Evolutionary conservation across 495 filamentous ascomycete genomes (phyloP), one percentile per base, ranked within the genome.

Genomic region (Trichoderma reesei): DNA sequence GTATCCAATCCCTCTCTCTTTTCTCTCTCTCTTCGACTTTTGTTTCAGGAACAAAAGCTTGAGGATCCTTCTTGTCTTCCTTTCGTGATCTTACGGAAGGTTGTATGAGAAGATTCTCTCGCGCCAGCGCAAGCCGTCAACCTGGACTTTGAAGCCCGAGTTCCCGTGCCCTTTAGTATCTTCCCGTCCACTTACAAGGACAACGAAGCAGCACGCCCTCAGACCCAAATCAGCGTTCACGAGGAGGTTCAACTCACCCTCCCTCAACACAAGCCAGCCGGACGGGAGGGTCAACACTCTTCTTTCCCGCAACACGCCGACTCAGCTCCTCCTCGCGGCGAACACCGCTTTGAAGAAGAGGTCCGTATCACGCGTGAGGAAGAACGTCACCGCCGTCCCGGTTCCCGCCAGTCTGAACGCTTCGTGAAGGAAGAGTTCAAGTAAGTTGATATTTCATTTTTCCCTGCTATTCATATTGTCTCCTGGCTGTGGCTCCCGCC

Each of bases 101-200:
- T 86, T 69, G 86, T 90, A 86, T 88, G 86, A 92, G 91, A 90
- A 91, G 83, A 86, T 72, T 85, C 87, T 85, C 85, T 85, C 80
- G 76, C 73, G 76, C 80, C 73, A 68, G 67, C 63, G 78, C 86
- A 87, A 83, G 85, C 87, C 85, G 93, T 81, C 91, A 98, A 93
- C 82, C 93, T 98, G 92, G 93, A 96, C 88, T 97, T 96, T 91
- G 92, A 97, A 89, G 92, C 92, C 82, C 89, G 91, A 78, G 90
- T 98, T 78, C 93, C 93, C 81, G 95, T 98, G 79, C 93, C 93
- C 78, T 93, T 96, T 87, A 96, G 92, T 87, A 88, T 97, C 88
- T 96, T 98, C 88, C 93, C 93, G 82, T 96, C 91, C 76, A 90
- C 93, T 78, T 98, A 96, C 85, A 86, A 89, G 87, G 90, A 94